Evolutionary conservation across 805 yeast species (phyloP), one percentile per base, ranked within the genome.

Genomic region (Kuraishia ogatae): DNA sequence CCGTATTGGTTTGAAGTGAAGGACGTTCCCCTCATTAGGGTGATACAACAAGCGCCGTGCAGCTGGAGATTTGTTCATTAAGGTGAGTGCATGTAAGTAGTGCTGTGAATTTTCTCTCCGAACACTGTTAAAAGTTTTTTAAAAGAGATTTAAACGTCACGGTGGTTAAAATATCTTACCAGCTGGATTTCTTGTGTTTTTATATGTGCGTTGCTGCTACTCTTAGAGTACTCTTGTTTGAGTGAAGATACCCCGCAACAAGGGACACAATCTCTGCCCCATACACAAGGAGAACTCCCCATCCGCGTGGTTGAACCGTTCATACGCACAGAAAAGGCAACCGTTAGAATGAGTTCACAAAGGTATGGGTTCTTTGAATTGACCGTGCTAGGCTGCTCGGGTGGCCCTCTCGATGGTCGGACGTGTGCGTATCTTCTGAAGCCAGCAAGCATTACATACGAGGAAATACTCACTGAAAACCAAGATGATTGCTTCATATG

Each of bases 341-440:
- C 43, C 6, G 17, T 11, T 10, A n/a, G n/a, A n/a, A 11, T 35
- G 43, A 17, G n/a, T 15, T 35, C 43, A 35, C 43, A 35, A 35
- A 35, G 2, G 43, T 13, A 8, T 35, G 43, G 43, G 15, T 35
- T 15, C 17, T 85, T 85, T 63, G 88, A 85, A 57, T 61, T 87
- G 20, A 81, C 87, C 1, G 79, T 85, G 24, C 69, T 87, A 58
- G 97, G 97, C 6, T 80, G 88, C 23, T 80, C 89, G 1, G 97
- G 97, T 6, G 97, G 97, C 1, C 97, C 97, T 0, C 64, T 83
- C 13, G 94, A 88, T 35, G 79, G 84, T 6, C 71, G 76, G 19
- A 88, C 87, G 2, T 89, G 93, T 59, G 76, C 89, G 2, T 79
- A 83, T 57, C 69, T 91, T 54, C 60, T 91, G 20, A 87, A 88